These are phyloP conservation scores for Sutorius eximius DNA, from an alignment of 1,284 basidiomycete genomes.

Conservation along the genomic window DNA sequence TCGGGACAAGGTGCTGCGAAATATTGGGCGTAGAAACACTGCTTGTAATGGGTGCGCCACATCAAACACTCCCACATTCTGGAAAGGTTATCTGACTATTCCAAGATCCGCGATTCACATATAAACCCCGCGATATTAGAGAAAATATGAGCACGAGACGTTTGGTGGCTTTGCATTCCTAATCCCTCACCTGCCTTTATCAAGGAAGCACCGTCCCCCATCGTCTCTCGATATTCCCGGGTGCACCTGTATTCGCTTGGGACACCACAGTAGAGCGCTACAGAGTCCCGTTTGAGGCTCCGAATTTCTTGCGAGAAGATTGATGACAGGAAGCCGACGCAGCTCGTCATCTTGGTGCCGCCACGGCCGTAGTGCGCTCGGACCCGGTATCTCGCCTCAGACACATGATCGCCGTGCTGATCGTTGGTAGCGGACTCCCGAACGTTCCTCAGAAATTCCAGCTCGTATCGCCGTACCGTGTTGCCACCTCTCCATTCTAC, in stretches of 20 bases:
- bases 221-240: neutral
- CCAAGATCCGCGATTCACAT: conserved; percentile 21
- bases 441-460: neutral
- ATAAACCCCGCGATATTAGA: conserved; percentile 8
- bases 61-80: conserved; percentile 2
- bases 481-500: too few species aligned
- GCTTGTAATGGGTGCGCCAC: neutral
- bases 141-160: conserved; percentile 1
- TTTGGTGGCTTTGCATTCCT: neutral
- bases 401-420: too few species aligned
- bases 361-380: too few species aligned
- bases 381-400: too few species aligned
- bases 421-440: too few species aligned
- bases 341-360: neutral
- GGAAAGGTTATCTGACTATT: conserved; percentile 23
- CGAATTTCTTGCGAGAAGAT: neutral
- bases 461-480: too few species aligned
- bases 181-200: neutral
- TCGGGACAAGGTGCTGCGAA: neutral
- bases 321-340: neutral
- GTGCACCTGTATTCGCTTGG: neutral
- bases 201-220: neutral
- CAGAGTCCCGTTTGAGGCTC: neutral
- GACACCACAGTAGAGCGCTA: neutral
- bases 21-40: conserved; percentile 14